A percentile compares a stretch with the other conserved stretches of the same genome.
phyloP scores from a whole-genome alignment of 441 rosid species.

The Rhodomyrtus psidioides region DNA sequence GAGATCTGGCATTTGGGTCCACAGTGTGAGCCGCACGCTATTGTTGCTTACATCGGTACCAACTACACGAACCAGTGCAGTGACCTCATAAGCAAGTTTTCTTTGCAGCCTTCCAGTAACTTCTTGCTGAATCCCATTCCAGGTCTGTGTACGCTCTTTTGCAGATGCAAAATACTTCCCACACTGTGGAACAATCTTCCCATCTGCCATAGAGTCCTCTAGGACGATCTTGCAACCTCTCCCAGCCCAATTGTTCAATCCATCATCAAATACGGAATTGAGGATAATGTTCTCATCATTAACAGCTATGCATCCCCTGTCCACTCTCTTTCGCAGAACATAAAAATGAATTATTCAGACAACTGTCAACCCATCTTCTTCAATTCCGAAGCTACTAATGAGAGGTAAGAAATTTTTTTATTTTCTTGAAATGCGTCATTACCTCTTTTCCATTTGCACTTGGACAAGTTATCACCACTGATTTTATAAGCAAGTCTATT shows the following conservation, averaged over 20 bases:
- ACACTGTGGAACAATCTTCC: slow-evolving; percentile 50
- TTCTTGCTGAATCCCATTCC: slow-evolving; percentile 96
- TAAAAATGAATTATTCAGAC: not conserved
- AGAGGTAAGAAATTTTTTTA: not conserved
- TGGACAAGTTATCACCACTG: slow-evolving; percentile 46
- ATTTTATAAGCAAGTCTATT: slow-evolving; percentile 60
- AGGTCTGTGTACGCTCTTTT: slow-evolving; percentile 67
- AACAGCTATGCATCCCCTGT: slow-evolving; percentile 9
- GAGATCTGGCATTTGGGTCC: slow-evolving; percentile 60
- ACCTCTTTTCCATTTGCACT: slow-evolving; percentile 28
- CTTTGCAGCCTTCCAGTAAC: slow-evolving; percentile 66
- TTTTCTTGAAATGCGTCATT: not conserved
- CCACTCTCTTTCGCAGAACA: slow-evolving; percentile 16
- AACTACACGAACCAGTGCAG: slow-evolving; percentile 58
- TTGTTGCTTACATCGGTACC: slow-evolving; percentile 54
- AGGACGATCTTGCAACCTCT: slow-evolving; percentile 64
- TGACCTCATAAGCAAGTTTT: slow-evolving; percentile 58
- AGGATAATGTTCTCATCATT: slow-evolving; percentile 54
- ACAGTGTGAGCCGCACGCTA: slow-evolving; percentile 61
- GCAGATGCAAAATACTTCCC: slow-evolving; percentile 75
- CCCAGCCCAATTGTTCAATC: slow-evolving; percentile 80
- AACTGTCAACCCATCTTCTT: not conserved
- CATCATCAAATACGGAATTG: slow-evolving; percentile 75
- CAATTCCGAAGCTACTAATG: not conserved
- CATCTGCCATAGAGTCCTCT: slow-evolving; percentile 70